Evolutionary conservation across 2,329 filamentous ascomycete genomes (phyloP).

Genomic region (Paecilomyces niveus): DNA sequence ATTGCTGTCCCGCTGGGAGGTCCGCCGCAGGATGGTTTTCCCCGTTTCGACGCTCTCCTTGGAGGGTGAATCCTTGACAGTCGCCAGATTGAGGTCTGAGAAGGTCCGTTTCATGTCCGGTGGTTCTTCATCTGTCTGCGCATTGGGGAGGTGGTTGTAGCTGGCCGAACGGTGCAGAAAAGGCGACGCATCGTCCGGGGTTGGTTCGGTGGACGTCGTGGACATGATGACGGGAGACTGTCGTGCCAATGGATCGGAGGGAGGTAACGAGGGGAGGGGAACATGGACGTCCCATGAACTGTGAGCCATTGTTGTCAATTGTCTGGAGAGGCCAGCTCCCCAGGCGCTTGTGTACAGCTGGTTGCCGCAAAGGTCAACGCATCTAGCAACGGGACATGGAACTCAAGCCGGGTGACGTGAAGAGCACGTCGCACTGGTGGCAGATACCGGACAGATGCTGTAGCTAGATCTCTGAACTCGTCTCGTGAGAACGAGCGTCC

Average conservation of each 20-base stretch:
- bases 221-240: slow-evolving; percentile 22
- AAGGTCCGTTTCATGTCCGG: slow-evolving; percentile 43
- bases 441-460: background rate
- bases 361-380: background rate
- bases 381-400: background rate
- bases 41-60: slow-evolving; percentile 32
- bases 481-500: background rate
- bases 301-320: slow-evolving; percentile 22
- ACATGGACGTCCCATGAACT: slow-evolving; percentile 12
- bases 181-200: slow-evolving; percentile 12
- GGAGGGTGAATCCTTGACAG: slow-evolving; percentile 28
- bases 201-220: slow-evolving; percentile 16
- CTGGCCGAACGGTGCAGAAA: slow-evolving; percentile 50
- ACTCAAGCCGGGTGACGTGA: background rate
- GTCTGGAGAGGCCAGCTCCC: slow-evolving; percentile 37
- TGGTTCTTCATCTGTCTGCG: slow-evolving; percentile 24
- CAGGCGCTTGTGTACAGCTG: slow-evolving; percentile 19
- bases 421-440: background rate
- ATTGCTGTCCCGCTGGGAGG: slow-evolving; percentile 30
- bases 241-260: slow-evolving; percentile 9
- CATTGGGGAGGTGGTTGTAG: slow-evolving; percentile 47
- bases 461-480: background rate
- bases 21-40: slow-evolving; percentile 35
- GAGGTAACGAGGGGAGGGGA: slow-evolving; percentile 12
- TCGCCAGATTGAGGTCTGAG: slow-evolving; percentile 40